Evolutionary conservation across 768 basidiomycete species (phyloP).

Genomic region (Pseudohyphozyma bogoriensis): DNA sequence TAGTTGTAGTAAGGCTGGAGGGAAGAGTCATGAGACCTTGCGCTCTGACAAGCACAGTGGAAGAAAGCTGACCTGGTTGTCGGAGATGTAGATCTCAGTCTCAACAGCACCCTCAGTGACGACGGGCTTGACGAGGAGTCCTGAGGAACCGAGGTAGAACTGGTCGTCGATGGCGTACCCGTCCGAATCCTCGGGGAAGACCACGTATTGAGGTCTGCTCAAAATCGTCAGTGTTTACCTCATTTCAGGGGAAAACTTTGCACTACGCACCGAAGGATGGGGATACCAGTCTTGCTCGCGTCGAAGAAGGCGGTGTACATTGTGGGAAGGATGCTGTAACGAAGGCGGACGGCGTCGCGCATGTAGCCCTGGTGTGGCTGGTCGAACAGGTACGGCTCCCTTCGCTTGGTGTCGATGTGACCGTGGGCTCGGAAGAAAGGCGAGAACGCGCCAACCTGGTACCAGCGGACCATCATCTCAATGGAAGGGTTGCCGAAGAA

Average conservation of each 20-base stretch:
- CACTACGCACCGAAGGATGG: constrained; percentile 47
- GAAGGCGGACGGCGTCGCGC: constrained; percentile 62
- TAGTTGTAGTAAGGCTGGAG: constrained; percentile 87
- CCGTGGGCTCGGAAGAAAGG: constrained; percentile 95
- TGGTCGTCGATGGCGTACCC: constrained; percentile 91
- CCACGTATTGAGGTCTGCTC: constrained; percentile 80
- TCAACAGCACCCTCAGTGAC: constrained; percentile 61
- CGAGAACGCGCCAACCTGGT: constrained; percentile 84
- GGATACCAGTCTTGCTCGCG: constrained; percentile 66
- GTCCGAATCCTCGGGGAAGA: constrained; percentile 76
- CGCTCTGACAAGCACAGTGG: not conserved
- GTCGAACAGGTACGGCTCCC: constrained; percentile 86
- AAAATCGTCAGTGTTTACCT: not conserved
- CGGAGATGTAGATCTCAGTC: constrained; percentile 69
- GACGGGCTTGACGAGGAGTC: constrained; percentile 84
- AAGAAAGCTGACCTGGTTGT: constrained; percentile 51
- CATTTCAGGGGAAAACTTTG: not conserved
- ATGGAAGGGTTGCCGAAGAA: constrained; percentile 95
- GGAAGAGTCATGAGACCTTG: not conserved
- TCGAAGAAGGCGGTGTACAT: constrained; percentile 99
- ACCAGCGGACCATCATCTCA: constrained; percentile 95
- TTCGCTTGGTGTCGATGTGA: constrained; percentile 92
- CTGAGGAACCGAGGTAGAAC: constrained; percentile 74
- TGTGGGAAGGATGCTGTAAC: constrained; percentile 77
- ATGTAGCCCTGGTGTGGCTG: constrained; percentile 80